Evolutionary conservation across 2,329 filamentous ascomycete genomes (phyloP).

Genomic region (Hortaea werneckii): DNA sequence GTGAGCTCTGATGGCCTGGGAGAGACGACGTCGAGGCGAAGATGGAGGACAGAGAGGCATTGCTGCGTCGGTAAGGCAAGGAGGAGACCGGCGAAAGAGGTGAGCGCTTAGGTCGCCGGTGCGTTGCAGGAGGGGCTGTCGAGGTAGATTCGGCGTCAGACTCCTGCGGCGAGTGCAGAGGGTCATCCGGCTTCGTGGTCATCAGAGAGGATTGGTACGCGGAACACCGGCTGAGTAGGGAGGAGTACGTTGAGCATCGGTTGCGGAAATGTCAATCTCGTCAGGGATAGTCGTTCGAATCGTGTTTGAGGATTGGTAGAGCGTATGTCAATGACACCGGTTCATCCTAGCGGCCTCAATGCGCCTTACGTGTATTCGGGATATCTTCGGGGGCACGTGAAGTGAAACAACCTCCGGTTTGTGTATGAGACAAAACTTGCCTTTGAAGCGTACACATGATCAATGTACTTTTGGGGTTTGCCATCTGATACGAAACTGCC

Average conservation of each 20-base stretch:
- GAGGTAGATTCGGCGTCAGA: conserved; percentile 56
- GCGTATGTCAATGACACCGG: no score
- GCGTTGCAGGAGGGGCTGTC: conserved; percentile 37
- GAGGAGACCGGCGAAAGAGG: conserved; percentile 51
- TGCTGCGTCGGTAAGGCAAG: conserved; percentile 45
- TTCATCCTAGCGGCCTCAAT: no score
- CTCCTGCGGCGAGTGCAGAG: conserved; percentile 58
- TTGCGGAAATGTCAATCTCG: not conserved
- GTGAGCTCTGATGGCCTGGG: conserved; percentile 26
- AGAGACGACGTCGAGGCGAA: conserved; percentile 42
- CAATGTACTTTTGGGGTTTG: no score
- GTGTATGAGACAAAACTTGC: no score
- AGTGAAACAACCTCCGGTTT: no score
- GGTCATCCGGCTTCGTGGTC: conserved; percentile 56
- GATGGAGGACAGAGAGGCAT: conserved; percentile 42
- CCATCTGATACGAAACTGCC: no score
- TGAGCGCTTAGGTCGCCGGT: conserved; percentile 43
- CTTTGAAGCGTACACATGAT: no score
- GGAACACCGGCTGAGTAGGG: conserved; percentile 5
- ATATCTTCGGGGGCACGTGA: no score
- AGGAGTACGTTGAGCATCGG: conserved; percentile 8
- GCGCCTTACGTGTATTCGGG: no score
- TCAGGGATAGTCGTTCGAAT: not conserved
- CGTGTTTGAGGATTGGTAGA: no score
- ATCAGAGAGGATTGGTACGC: conserved; percentile 34